These are phyloP conservation scores for Brassica hybrid DNA, from an alignment of 441 rosid genomes.

Conservation along the genomic window DNA sequence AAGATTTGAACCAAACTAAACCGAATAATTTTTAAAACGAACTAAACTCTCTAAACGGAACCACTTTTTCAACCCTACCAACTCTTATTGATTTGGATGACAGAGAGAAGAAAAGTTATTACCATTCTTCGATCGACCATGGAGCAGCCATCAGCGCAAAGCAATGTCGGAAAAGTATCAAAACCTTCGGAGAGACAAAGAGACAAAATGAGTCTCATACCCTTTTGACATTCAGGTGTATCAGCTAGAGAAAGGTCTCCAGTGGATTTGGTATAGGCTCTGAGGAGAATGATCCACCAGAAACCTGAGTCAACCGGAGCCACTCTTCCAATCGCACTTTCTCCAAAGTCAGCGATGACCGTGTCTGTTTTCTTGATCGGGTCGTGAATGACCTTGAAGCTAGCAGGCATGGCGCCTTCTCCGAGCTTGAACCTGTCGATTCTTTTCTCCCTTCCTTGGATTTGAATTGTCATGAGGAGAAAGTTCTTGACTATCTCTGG, in stretches of 20 bases:
- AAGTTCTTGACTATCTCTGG: constrained; percentile 47
- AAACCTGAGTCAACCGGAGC: constrained; percentile 49
- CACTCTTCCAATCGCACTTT: constrained; percentile 46
- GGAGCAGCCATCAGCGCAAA: constrained; percentile 46
- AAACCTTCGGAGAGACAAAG: constrained; percentile 47
- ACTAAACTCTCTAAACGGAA: neutral
- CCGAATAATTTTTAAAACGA: too few species aligned
- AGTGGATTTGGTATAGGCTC: constrained; percentile 45
- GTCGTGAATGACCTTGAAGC: constrained; percentile 44
- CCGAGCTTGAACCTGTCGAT: constrained; percentile 46
- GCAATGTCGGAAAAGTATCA: constrained; percentile 45
- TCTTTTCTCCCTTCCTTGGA: constrained; percentile 42
- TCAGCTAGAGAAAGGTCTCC: constrained; percentile 41
- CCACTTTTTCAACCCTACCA: neutral
- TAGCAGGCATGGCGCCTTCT: constrained; percentile 46
- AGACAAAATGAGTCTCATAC: constrained; percentile 43
- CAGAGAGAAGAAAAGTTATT: neutral
- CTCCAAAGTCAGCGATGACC: constrained; percentile 43
- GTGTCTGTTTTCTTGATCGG: constrained; percentile 38
- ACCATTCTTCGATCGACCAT: constrained; percentile 48
- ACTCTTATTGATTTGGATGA: neutral
- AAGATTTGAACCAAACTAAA: too few species aligned
- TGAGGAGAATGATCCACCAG: constrained; percentile 47
- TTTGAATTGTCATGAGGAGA: constrained; percentile 38
- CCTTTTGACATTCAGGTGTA: constrained; percentile 43